These are phyloP conservation scores for Lenwebbia sp. DNA, from an alignment of 345 rosid genomes.

Conservation along the genomic window DNA sequence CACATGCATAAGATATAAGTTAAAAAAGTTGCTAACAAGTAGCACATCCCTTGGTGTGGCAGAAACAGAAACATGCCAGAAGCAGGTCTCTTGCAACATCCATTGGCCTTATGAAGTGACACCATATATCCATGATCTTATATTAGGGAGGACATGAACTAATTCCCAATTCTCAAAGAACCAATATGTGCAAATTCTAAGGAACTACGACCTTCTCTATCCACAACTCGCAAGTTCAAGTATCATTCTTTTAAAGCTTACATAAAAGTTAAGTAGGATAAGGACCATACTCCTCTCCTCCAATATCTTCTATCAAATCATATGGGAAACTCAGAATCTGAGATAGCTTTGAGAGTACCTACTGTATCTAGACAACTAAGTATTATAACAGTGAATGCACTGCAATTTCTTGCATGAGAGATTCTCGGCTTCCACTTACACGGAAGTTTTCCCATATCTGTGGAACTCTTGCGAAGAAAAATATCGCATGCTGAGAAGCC, in stretches of 20 bases:
- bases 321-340: not conserved
- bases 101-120: not conserved
- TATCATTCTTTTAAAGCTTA: not conserved
- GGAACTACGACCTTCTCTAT: not conserved
- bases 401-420: not conserved
- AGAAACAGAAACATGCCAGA: not conserved
- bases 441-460: constrained; percentile 79
- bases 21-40: not conserved
- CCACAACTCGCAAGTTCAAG: not conserved
- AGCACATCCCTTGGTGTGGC: not conserved
- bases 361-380: not conserved
- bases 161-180: not conserved
- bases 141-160: not conserved
- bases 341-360: not conserved
- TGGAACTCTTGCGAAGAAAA: constrained; percentile 80
- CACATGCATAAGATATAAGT: not conserved
- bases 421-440: constrained; percentile 24
- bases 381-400: not conserved
- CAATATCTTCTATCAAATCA: not conserved
- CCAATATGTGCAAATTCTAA: not conserved
- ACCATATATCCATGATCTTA: not conserved
- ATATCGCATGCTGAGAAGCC: constrained; percentile 93
- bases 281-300: not conserved
- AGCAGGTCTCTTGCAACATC: not conserved
- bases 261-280: not conserved